Evolutionary conservation across 331 rosid genomes (phyloP).

Genomic region (Telfairia occidentalis): DNA sequence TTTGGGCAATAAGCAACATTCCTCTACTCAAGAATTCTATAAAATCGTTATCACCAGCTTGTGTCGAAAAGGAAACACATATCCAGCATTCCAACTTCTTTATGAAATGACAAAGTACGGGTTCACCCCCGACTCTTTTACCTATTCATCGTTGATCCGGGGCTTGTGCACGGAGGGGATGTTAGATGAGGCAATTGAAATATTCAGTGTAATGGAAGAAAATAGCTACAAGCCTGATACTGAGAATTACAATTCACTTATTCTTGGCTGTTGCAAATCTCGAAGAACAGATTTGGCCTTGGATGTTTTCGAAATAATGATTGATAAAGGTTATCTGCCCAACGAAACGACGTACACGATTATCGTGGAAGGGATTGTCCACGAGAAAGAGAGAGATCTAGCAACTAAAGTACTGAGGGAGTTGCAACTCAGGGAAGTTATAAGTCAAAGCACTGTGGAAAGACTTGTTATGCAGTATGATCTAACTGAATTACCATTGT

Average conservation of each 20-base stretch:
- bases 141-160: constrained; percentile 72
- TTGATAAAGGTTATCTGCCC: constrained; percentile 56
- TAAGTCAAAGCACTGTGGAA: constrained; percentile 50
- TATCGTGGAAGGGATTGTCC: constrained; percentile 74
- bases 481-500: constrained; percentile 30
- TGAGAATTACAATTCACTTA: constrained; percentile 71
- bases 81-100: constrained; percentile 68
- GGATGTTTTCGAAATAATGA: constrained; percentile 52
- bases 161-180: constrained; percentile 82
- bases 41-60: constrained; percentile 45
- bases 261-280: constrained; percentile 67
- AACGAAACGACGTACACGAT: constrained; percentile 66
- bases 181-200: constrained; percentile 66
- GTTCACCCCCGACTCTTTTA: constrained; percentile 63
- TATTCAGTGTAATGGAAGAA: constrained; percentile 66
- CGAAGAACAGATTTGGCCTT: constrained; percentile 48
- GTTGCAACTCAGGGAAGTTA: constrained; percentile 35
- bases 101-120: constrained; percentile 72
- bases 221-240: constrained; percentile 36
- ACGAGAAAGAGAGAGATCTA: constrained; percentile 47
- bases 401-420: constrained; percentile 51
- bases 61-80: constrained; percentile 83
- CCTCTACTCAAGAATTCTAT: constrained; percentile 42
- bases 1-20: constrained; percentile 41
- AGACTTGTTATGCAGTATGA: constrained; percentile 65